Evolutionary conservation across 1,139 yeast species (phyloP), one percentile per base, ranked within the genome.

Genomic region (Hyphopichia pseudoburtonii): DNA sequence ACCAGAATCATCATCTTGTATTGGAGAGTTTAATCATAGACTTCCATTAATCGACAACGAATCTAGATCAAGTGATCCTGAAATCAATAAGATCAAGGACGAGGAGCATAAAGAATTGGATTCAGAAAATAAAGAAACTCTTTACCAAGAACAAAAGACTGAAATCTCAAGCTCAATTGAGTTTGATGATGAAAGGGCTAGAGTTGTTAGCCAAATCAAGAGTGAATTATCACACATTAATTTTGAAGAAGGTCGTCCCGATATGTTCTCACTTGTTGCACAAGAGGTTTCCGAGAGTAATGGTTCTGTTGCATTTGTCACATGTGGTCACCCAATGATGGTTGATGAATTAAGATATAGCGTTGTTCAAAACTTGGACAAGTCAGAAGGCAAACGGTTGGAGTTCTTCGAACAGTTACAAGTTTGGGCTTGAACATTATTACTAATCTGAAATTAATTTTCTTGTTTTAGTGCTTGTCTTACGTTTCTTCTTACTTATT

Each of bases 271-370:
- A 1, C 31, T 66, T 10, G 62, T 68, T 2, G 38, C 43, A 14
- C 33, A 46, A 11, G 67, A 65, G 39, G 45, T 64, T 11, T 46
- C 47, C 4, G 63, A 59, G 30, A 54, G 66, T 5, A 35, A 41
- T 2, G 69, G 67, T 3, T 61, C 73, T 2, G 53, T 66, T 28
- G 75, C 75, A 0, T 66, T 76, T 36, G 60, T 73, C 3, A 55
- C 75, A 4, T 78, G 84, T 60, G 82, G 82, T 2, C 79, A 76
- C 38, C 74, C 78, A 11, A 40, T 50, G 5, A 67, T 77, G 75
- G 79, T 76, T 39, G 83, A 78, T 48, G 68, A 66, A 18, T 43
- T 76, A 28, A 60, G 83, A 36, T 51, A 60, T 32, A 39, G 52
- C 14, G 64, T 66, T n/a, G 66, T 64, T 12, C 40, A 52, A 11